These are phyloP conservation scores for Sphaerobolus stellatus DNA, from an alignment of 1,284 basidiomycete species.

Conservation along the genomic window DNA sequence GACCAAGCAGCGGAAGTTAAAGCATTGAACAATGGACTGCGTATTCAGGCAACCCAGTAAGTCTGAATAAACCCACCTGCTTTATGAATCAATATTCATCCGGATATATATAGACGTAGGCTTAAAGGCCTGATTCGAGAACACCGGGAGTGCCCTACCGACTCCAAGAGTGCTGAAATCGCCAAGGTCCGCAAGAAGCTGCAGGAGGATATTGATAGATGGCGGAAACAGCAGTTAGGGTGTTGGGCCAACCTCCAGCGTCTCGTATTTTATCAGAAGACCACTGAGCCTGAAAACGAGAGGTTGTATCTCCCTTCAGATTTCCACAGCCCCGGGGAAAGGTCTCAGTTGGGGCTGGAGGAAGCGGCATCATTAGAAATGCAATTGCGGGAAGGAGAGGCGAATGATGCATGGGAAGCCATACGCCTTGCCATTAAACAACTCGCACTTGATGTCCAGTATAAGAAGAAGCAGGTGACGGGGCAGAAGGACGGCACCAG, in stretches of 20 bases:
- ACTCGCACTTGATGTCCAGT: neutral
- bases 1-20: neutral
- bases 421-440: neutral
- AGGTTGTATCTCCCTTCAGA: constrained; percentile 13
- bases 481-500: neutral
- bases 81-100: neutral
- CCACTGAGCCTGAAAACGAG: constrained; percentile 9
- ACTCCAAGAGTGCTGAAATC: neutral
- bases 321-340: neutral
- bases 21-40: neutral
- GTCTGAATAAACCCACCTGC: neutral
- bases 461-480: neutral
- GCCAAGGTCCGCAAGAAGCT: neutral
- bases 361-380: constrained; percentile 9
- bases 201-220: neutral
- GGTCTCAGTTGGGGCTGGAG: neutral
- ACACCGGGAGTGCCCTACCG: neutral
- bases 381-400: constrained; percentile 16
- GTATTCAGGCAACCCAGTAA: neutral
- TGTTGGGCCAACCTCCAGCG: neutral
- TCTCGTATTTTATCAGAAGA: neutral
- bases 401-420: constrained; percentile 13
- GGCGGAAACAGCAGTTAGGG: neutral
- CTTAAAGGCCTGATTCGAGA: neutral
- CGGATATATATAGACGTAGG: neutral